Conservation (phyloP, 2,329 filamentous ascomycete genomes). For the Rasamsonia emersonii region DNA sequence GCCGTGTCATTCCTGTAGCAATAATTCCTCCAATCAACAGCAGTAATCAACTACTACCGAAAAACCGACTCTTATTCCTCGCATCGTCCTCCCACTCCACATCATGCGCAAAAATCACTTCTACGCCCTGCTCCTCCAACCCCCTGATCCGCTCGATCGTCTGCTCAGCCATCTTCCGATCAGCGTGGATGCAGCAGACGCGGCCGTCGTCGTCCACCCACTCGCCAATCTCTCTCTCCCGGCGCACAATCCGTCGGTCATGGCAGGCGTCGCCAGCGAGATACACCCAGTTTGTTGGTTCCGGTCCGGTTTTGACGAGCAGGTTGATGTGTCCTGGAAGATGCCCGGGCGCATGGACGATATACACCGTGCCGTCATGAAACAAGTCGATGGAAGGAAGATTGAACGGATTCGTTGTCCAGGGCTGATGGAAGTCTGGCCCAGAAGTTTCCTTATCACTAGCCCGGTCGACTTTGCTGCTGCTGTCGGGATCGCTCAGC, state of each 20-base stretch:
- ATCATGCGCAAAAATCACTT: constrained; percentile 26
- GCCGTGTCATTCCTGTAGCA: too few species aligned
- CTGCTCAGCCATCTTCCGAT: constrained; percentile 15
- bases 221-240: constrained; percentile 20
- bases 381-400: constrained; percentile 21
- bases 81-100: constrained; percentile 18
- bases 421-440: constrained; percentile 12
- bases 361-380: constrained; percentile 18
- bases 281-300: constrained; percentile 16
- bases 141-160: constrained; percentile 16
- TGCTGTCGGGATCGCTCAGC: constrained; percentile 12
- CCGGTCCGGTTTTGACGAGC: constrained; percentile 11
- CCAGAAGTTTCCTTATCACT: neutral
- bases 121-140: constrained; percentile 14
- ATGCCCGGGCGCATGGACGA: constrained; percentile 24
- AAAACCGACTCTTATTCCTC: constrained; percentile 4
- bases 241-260: constrained; percentile 19
- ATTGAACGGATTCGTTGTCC: constrained; percentile 12
- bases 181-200: constrained; percentile 21
- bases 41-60: too few species aligned
- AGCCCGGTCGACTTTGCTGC: constrained; percentile 2
- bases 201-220: constrained; percentile 18
- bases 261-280: constrained; percentile 27
- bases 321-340: constrained; percentile 26
- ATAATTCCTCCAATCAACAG: too few species aligned